These are phyloP conservation scores for Lasiosphaeria hispida DNA, from an alignment of 495 filamentous ascomycete genomes.

Conservation along the genomic window DNA sequence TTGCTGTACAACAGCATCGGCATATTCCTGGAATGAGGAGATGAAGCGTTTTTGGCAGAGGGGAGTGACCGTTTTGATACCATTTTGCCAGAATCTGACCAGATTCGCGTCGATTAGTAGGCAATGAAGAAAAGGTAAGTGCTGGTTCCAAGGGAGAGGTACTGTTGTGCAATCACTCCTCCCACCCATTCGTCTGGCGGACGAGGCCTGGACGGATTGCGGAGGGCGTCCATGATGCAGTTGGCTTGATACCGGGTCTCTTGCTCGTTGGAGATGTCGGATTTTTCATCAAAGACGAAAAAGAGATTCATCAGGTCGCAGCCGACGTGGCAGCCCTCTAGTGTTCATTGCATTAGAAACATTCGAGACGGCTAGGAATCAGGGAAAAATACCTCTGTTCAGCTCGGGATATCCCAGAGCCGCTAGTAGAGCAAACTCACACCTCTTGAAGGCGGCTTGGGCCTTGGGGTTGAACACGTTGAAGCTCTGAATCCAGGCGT, in stretches of 20 bases:
- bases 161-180: slow-evolving; percentile 19
- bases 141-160: not conserved
- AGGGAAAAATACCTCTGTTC: not conserved
- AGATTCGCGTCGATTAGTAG: no score
- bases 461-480: slow-evolving; percentile 8
- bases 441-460: slow-evolving; percentile 5
- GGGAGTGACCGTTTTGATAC: slow-evolving; percentile 11
- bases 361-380: not conserved
- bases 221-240: slow-evolving; percentile 22
- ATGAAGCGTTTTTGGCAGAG: slow-evolving; percentile 17
- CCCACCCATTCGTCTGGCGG: slow-evolving; percentile 18
- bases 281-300: slow-evolving; percentile 27
- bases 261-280: slow-evolving; percentile 9
- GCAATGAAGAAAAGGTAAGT: not conserved
- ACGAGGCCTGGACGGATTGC: slow-evolving; percentile 18
- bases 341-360: no score
- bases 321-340: slow-evolving; percentile 1
- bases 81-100: slow-evolving; percentile 15
- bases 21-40: slow-evolving; percentile 5
- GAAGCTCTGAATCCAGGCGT: slow-evolving; percentile 7
- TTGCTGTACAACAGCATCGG: slow-evolving; percentile 13
- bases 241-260: slow-evolving; percentile 14
- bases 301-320: slow-evolving; percentile 30
- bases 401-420: slow-evolving; percentile 5
- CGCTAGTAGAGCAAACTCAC: slow-evolving; percentile 6